phyloP scores from a whole-genome alignment of 2,329 filamentous ascomycete genomes.

The Metarhizium anisopliae region DNA sequence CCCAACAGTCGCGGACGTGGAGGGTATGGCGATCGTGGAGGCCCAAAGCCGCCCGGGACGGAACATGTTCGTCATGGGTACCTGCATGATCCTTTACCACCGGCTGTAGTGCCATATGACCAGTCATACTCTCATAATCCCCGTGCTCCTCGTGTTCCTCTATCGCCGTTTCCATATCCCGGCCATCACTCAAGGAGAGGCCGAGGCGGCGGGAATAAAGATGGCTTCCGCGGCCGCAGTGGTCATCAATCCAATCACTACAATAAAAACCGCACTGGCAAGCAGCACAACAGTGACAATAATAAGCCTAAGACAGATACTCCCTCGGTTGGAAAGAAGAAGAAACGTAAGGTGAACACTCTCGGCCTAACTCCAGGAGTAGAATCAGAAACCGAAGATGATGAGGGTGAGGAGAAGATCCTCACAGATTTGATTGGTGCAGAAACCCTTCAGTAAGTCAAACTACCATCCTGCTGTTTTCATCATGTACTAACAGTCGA shows the following conservation, averaged over 20 bases:
- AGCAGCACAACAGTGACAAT: constrained; percentile 10
- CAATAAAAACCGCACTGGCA: constrained; percentile 15
- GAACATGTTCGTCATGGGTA: constrained; percentile 26
- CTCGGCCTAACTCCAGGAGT: constrained; percentile 62
- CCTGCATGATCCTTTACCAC: constrained; percentile 22
- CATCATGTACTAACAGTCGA: background rate
- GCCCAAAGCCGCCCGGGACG: constrained; percentile 21
- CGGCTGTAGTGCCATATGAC: constrained; percentile 26
- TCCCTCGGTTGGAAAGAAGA: constrained; percentile 50
- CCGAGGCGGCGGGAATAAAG: constrained; percentile 24
- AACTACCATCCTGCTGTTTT: background rate
- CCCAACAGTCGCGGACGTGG: constrained; percentile 34
- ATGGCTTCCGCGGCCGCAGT: constrained; percentile 33
- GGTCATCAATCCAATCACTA: constrained; percentile 23
- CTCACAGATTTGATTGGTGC: constrained; percentile 45
- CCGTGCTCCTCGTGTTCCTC: constrained; percentile 26
- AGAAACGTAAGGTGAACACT: constrained; percentile 63
- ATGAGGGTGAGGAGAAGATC: constrained; percentile 63
- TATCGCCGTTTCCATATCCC: constrained; percentile 26
- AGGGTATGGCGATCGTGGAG: constrained; percentile 36
- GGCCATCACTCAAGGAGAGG: constrained; percentile 26
- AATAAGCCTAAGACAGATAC: constrained; percentile 26
- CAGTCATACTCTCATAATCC: constrained; percentile 33
- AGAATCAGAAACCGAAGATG: constrained; percentile 55
- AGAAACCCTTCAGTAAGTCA: constrained; percentile 45